These are phyloP conservation scores for Hippophae tibetana DNA, from an alignment of 306 rosid genomes.

Conservation along the genomic window DNA sequence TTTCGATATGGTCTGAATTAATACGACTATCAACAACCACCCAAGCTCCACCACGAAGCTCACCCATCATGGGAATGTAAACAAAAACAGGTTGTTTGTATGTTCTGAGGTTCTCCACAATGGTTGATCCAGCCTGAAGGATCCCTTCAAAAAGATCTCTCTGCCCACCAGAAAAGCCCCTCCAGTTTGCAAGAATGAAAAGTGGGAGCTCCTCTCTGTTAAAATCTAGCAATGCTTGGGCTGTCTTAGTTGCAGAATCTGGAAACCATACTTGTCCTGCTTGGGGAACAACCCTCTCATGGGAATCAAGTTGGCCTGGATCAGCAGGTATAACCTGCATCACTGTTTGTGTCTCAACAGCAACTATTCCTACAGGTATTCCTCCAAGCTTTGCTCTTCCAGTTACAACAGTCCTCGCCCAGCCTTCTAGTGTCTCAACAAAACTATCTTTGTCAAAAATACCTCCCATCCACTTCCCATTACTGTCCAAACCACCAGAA, in stretches of 20 bases:
- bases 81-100: conserved; percentile 91
- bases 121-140: conserved; percentile 98
- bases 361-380: conserved; percentile 88
- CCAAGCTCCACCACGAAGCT: conserved; percentile 99
- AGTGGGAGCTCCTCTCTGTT: conserved; percentile 95
- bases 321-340: conserved; percentile 99
- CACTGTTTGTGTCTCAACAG: conserved; percentile 93
- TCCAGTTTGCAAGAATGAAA: conserved; percentile 95
- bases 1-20: conserved; percentile 83
- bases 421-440: conserved; percentile 93
- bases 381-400: conserved; percentile 99
- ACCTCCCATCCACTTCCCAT: conserved; percentile 87
- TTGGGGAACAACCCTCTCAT: conserved; percentile 94
- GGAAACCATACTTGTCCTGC: conserved; percentile 99
- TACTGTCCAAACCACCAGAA: conserved; percentile 44
- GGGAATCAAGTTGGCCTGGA: conserved; percentile 98
- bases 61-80: conserved; percentile 95
- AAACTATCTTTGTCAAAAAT: conserved; percentile 95
- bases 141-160: conserved; percentile 99
- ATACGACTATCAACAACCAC: conserved; percentile 90
- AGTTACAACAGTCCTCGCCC: conserved; percentile 97
- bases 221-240: conserved; percentile 87
- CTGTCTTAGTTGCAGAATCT: conserved; percentile 89
- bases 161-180: conserved; percentile 98
- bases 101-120: conserved; percentile 96